Evolutionary conservation across 192 early-diverging fungal genomes (phyloP).

Genomic region (Podila verticillata): DNA sequence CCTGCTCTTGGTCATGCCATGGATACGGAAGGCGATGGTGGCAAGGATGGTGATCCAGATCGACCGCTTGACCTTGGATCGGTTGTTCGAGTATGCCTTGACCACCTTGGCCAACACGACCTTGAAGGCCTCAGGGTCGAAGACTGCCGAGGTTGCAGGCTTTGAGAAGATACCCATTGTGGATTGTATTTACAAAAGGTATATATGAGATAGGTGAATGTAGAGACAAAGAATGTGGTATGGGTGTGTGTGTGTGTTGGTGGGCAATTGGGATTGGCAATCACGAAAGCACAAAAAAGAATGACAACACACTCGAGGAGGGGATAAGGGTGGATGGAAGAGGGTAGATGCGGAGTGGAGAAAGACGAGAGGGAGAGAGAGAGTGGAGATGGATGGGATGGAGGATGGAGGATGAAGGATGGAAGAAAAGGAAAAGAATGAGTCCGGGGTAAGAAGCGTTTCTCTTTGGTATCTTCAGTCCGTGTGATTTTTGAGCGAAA

Average conservation of each 20-base stretch:
- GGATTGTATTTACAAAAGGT: background rate
- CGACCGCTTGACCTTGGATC: slow-evolving; percentile 50
- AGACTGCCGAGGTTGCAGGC: slow-evolving; percentile 30
- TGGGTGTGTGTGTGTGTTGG: background rate
- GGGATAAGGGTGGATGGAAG: background rate
- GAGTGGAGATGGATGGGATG: background rate
- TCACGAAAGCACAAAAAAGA: too few relatives aligned
- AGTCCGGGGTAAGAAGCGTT: background rate
- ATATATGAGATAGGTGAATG: background rate
- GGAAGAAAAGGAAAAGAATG: background rate
- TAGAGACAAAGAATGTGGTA: background rate
- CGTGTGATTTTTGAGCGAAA: slow-evolving; percentile 20
- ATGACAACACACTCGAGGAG: background rate
- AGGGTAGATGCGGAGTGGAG: background rate
- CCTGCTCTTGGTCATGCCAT: slow-evolving; percentile 31
- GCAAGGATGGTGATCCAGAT: slow-evolving; percentile 49
- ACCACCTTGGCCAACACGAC: slow-evolving; percentile 42
- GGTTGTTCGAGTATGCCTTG: slow-evolving; percentile 49
- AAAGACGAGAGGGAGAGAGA: background rate
- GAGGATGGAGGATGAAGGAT: background rate
- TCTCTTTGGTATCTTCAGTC: background rate
- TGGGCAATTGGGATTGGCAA: background rate
- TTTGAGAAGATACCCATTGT: slow-evolving; percentile 50
- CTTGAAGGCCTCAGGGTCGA: slow-evolving; percentile 46
- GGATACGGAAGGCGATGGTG: slow-evolving; percentile 47